These are phyloP conservation scores for Teratosphaeria nubilosa DNA, from an alignment of 2,329 filamentous ascomycete genomes.

Conservation along the genomic window DNA sequence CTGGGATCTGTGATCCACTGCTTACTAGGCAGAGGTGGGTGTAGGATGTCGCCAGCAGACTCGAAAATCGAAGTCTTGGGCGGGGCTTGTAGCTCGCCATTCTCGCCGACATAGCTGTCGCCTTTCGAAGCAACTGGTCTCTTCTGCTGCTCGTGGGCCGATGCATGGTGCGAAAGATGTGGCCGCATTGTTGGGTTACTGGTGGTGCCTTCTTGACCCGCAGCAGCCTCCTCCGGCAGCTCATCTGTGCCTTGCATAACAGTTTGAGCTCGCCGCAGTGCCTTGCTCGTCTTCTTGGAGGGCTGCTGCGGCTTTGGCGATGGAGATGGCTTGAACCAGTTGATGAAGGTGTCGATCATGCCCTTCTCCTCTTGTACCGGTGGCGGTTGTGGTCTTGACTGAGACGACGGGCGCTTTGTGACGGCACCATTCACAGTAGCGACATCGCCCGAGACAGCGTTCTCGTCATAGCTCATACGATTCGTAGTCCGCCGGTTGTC, in stretches of 20 bases:
- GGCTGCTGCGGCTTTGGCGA: slow-evolving; percentile 16
- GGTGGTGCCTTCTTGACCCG: slow-evolving; percentile 13
- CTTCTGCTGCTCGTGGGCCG: slow-evolving; percentile 19
- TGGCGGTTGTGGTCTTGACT: slow-evolving; percentile 23
- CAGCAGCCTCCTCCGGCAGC: slow-evolving; percentile 11
- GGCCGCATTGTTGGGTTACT: slow-evolving; percentile 24
- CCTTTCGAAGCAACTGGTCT: slow-evolving; percentile 39
- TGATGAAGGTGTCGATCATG: slow-evolving; percentile 50
- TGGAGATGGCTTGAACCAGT: slow-evolving; percentile 57
- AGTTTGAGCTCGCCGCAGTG: slow-evolving; percentile 58
- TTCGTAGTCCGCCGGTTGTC: slow-evolving; percentile 35
- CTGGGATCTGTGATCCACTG: slow-evolving; percentile 78
- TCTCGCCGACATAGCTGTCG: slow-evolving; percentile 39
- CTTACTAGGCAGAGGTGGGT: slow-evolving; percentile 71
- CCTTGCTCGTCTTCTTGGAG: slow-evolving; percentile 24
- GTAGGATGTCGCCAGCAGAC: slow-evolving; percentile 83
- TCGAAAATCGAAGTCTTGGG: slow-evolving; percentile 91
- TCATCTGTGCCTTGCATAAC: slow-evolving; percentile 38
- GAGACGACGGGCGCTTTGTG: slow-evolving; percentile 2
- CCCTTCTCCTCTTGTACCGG: slow-evolving; percentile 18
- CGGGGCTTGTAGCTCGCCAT: slow-evolving; percentile 45
- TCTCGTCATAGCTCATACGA: slow-evolving; percentile 17
- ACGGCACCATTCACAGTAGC: background rate
- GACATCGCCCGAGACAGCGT: slow-evolving; percentile 35
- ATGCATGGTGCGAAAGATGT: slow-evolving; percentile 12